Evolutionary conservation across 2,329 filamentous ascomycete genomes (phyloP), one percentile per base, ranked within the genome.

Genomic region (Colletotrichum musicola): DNA sequence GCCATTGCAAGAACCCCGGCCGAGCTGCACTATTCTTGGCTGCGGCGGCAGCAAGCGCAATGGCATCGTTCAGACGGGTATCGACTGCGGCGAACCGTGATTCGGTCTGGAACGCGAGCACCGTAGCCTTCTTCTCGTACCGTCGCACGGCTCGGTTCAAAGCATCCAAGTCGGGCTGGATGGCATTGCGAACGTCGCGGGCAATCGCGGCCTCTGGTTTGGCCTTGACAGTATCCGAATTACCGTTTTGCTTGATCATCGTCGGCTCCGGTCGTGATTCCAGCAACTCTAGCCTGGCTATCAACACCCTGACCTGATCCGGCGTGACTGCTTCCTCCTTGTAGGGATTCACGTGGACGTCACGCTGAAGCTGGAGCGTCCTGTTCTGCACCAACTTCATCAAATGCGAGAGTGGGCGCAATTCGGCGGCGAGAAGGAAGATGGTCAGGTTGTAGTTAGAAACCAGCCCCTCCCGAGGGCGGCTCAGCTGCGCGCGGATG

Each of bases 401-500:
- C 27, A 97, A 81, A 76, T 98, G 95, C 1, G 93, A 89, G 56
- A 94, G 82, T 0, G 95, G 95, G 3, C 93, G 90, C 30, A 98
- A 84, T 80, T 98, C 95, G 4, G 95, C 93, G 1, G 92, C 93
- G 18, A 97, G 86, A 3, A 97, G 84, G 78, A 98, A 98, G 60
- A 98, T 93, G 13, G 92, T 94, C 62, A 98, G 85, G 78, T 98
- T 98, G 81, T 95, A 97, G 78, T 97, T 93, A 4, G 94, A 97
- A 6, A 98, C 91, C 12, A 98, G 84, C 1, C 93, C 93, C 77
- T 97, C 94, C 0, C 94, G 94, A 0, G 93, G 93, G 2, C 93
- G 87, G 25, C 92, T 95, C 18, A 98, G 88, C 74, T 95, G 93
- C 9, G 86, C 87, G 58, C 95, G 89, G 67, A 98, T 92, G 20